A percentile compares a stretch with the other conserved stretches of the same genome.
Evolutionary conservation across 192 early-diverging fungal species (phyloP).

Genomic region (Coemansia sp.): DNA sequence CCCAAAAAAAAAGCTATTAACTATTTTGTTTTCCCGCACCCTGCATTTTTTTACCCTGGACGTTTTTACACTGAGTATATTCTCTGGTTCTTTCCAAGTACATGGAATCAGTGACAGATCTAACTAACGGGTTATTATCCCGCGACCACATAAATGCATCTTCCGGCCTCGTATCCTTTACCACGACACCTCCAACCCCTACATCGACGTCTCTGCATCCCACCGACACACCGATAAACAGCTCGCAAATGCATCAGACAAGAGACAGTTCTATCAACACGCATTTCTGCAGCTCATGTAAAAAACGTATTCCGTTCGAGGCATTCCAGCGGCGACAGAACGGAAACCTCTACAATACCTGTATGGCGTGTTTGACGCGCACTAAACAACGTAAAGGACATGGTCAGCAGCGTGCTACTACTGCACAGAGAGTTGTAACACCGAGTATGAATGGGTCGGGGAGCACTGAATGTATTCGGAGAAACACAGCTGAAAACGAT

Average conservation of each 20-base stretch:
- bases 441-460: background rate
- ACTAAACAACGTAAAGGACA: conserved; percentile 30
- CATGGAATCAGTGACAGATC: background rate
- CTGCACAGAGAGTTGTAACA: background rate
- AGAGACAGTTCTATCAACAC: background rate
- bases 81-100: background rate
- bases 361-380: conserved; percentile 21
- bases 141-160: background rate
- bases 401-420: background rate
- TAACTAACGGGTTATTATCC: background rate
- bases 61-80: no score
- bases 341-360: conserved; percentile 37
- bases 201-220: background rate
- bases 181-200: background rate
- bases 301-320: conserved; percentile 27
- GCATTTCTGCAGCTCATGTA: conserved; percentile 44
- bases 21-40: background rate
- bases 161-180: background rate
- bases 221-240: background rate
- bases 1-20: background rate
- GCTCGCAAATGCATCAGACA: background rate
- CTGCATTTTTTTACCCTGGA: background rate
- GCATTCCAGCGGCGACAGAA: conserved; percentile 32
- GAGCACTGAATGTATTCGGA: no score
- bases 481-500: background rate